Conservation (phyloP, 345 rosid species). For the Pistacia vera region DNA sequence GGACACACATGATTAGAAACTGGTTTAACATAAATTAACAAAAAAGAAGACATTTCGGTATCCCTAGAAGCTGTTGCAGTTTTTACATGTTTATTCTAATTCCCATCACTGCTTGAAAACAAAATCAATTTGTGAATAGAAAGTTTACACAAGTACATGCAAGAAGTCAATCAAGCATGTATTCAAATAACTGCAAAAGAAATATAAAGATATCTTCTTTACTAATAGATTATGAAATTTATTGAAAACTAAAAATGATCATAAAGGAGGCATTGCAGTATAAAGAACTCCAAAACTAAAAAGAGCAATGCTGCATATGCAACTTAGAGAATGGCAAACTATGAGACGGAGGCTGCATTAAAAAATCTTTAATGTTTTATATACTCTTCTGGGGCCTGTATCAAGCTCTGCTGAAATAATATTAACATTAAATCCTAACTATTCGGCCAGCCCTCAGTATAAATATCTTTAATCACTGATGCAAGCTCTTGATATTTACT, state of each 20-base stretch:
- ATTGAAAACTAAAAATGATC: not conserved
- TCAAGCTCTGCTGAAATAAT: not conserved
- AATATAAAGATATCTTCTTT: not conserved
- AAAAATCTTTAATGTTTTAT: not conserved
- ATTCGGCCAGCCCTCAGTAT: not conserved
- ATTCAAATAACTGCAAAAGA: no score
- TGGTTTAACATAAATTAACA: not conserved
- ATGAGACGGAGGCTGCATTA: not conserved
- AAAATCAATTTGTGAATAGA: constrained; percentile 6
- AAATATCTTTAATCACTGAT: no score
- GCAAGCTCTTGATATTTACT: no score
- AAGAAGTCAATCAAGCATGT: no score
- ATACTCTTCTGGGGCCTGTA: not conserved
- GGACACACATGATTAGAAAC: not conserved
- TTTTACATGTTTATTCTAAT: not conserved
- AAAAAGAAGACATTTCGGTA: not conserved
- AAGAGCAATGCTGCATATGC: not conserved
- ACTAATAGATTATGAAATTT: not conserved
- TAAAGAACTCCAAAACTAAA: not conserved
- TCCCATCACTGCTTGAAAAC: not conserved
- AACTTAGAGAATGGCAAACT: not conserved
- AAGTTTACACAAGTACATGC: not conserved
- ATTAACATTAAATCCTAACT: not conserved
- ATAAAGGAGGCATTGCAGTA: not conserved
- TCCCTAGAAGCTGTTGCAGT: not conserved